A percentile compares a stretch with the other conserved stretches of the same genome.
Evolutionary conservation across 2,329 filamentous ascomycete genomes (phyloP).

Genomic region (Pestalotiopsis sp.): DNA sequence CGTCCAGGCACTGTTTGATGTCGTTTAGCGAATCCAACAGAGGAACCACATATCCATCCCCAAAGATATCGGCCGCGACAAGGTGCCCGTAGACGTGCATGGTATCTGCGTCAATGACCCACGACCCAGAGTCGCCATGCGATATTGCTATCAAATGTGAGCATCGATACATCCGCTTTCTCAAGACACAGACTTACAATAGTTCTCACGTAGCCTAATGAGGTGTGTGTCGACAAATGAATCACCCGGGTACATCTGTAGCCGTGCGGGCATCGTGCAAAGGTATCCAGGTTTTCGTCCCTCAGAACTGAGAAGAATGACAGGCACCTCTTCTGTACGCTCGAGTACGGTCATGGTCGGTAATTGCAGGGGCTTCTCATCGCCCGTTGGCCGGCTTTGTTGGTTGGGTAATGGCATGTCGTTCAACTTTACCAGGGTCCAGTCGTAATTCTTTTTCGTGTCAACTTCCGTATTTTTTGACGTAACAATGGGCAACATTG

Average conservation of each 20-base stretch:
- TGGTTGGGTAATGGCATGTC: background rate
- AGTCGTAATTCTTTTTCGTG: background rate
- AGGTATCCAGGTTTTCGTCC: background rate
- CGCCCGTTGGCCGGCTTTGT: background rate
- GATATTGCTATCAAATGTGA: background rate
- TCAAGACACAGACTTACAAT: background rate
- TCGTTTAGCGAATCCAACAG: background rate
- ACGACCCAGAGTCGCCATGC: background rate
- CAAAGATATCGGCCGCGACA: background rate
- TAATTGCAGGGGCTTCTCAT: background rate
- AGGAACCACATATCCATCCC: background rate
- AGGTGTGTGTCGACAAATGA: background rate
- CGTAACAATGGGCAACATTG: background rate
- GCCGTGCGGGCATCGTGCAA: background rate
- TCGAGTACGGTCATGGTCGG: background rate
- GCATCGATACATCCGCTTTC: accelerated
- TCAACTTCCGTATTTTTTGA: background rate
- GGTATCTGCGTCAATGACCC: background rate
- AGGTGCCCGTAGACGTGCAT: background rate
- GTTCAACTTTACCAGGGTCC: background rate
- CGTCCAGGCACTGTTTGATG: background rate
- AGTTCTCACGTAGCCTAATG: background rate
- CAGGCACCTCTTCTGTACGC: background rate
- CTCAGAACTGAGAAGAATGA: background rate
- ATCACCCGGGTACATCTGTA: background rate